Evolutionary conservation across 2,329 filamentous ascomycete genomes (phyloP), one percentile per base, ranked within the genome.

Genomic region (Diaporthe sp.): DNA sequence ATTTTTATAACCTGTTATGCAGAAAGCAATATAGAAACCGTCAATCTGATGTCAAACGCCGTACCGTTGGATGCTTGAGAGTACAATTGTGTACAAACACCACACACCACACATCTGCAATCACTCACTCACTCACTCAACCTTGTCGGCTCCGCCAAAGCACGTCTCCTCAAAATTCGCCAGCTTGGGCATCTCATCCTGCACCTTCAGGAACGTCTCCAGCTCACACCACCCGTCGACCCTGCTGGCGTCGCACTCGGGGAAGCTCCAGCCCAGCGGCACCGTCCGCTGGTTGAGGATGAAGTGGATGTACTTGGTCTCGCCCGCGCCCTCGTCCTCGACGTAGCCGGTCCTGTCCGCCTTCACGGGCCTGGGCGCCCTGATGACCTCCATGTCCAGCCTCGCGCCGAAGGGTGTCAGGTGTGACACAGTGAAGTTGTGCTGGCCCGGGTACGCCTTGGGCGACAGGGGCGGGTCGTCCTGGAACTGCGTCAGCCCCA

Each of bases 211-310:
- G 79, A 95, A 95, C 0, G 92, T 92, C 4, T 88, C 87, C 67
- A 95, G 82, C 81, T 95, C 93, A 81, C 94, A 95, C 93, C 94
- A 95, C 0, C 94, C 94, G 82, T 95, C 94, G 58, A 92, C 89
- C 6, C 94, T 85, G 15, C 87, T 81, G 1, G 79, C 84, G 53
- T 90, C 92, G 79, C 94, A 95, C 75, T 91, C 89, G 1, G 89
- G 83, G 76, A 94, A 92, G 80, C 92, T 94, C 76, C 83, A 83
- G 9, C 93, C 92, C 0, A 95, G 85, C 1, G 94, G 94, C 0
- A 95, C 80, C 0, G 93, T 95, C 42, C 94, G 87, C 84, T 95
- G 93, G 82, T 95, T 95, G 60, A 95, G 87, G 3, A 95, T 83
- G 79, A 95, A 94, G 82, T 95, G 93, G 8, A 95, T 87, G 82